phyloP scores from a whole-genome alignment of 768 basidiomycete genomes.

The Termitomyces sp. region DNA sequence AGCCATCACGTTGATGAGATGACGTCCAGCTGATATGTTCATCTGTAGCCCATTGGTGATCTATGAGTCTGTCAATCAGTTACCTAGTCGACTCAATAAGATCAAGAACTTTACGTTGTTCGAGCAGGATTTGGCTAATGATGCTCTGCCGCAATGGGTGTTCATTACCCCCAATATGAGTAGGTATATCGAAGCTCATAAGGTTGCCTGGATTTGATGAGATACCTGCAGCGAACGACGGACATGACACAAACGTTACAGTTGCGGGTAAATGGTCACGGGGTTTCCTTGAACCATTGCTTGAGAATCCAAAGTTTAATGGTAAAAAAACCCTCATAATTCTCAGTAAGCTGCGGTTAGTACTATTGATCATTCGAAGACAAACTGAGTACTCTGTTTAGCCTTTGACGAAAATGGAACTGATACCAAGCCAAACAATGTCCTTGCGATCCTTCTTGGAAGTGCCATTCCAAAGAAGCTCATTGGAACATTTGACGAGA shows the following conservation, averaged over 20 bases:
- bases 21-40: not conserved
- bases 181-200: slow-evolving; percentile 15
- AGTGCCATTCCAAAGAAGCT: slow-evolving; percentile 40
- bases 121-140: slow-evolving; percentile 47
- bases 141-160: slow-evolving; percentile 54
- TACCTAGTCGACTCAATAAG: slow-evolving; percentile 36
- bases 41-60: slow-evolving; percentile 39
- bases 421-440: slow-evolving; percentile 40
- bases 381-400: not conserved
- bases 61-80: slow-evolving; percentile 46
- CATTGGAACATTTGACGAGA: slow-evolving; percentile 43
- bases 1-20: not conserved
- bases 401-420: slow-evolving; percentile 56
- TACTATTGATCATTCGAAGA: not conserved
- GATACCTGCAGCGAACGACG: slow-evolving; percentile 40
- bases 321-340: slow-evolving; percentile 51
- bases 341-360: slow-evolving; percentile 27
- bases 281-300: slow-evolving; percentile 50
- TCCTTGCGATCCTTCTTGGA: slow-evolving; percentile 41
- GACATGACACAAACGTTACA: slow-evolving; percentile 55
- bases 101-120: slow-evolving; percentile 65
- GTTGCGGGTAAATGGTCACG: slow-evolving; percentile 43
- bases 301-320: slow-evolving; percentile 52
- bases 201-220: slow-evolving; percentile 3
- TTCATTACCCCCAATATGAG: slow-evolving; percentile 61